Evolutionary conservation across 768 basidiomycete species (phyloP).

Genomic region (Sistotremastrum suecicum): DNA sequence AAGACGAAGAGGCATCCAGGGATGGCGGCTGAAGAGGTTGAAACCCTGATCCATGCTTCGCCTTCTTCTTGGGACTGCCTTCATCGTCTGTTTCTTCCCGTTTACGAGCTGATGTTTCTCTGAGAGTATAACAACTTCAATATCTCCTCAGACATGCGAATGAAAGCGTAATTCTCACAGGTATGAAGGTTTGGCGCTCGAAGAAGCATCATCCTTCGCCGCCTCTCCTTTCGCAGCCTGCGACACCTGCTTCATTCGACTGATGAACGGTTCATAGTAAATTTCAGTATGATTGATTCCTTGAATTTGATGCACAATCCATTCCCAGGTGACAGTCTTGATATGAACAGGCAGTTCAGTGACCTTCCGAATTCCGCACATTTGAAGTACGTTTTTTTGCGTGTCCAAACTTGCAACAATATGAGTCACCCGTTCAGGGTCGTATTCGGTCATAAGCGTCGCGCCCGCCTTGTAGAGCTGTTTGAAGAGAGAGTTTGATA

Average conservation of each 20-base stretch:
- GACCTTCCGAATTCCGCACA: slow-evolving; percentile 19
- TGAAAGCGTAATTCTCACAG: neutral
- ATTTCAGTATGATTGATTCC: slow-evolving; percentile 13
- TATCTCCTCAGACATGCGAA: too few species aligned
- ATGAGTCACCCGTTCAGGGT: slow-evolving; percentile 44
- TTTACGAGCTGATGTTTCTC: slow-evolving; percentile 14
- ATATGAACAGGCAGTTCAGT: slow-evolving; percentile 50
- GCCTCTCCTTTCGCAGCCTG: neutral
- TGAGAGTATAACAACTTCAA: neutral
- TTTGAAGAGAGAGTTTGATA: neutral
- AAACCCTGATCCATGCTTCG: neutral
- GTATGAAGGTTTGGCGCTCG: neutral
- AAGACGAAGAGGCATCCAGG: neutral
- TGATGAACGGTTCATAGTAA: slow-evolving; percentile 1
- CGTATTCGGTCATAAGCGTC: slow-evolving; percentile 42
- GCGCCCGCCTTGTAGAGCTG: slow-evolving; percentile 57
- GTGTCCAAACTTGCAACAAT: slow-evolving; percentile 27
- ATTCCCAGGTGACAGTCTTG: slow-evolving; percentile 50
- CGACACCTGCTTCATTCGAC: neutral
- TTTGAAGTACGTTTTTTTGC: slow-evolving; percentile 14
- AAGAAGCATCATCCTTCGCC: neutral
- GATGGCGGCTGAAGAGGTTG: neutral
- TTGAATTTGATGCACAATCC: slow-evolving; percentile 29
- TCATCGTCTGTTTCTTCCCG: slow-evolving; percentile 14
- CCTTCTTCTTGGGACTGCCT: slow-evolving; percentile 6